Base-by-base conservation (phyloP, 768 basidiomycete genomes). In the Lyophyllum decastes region DNA sequence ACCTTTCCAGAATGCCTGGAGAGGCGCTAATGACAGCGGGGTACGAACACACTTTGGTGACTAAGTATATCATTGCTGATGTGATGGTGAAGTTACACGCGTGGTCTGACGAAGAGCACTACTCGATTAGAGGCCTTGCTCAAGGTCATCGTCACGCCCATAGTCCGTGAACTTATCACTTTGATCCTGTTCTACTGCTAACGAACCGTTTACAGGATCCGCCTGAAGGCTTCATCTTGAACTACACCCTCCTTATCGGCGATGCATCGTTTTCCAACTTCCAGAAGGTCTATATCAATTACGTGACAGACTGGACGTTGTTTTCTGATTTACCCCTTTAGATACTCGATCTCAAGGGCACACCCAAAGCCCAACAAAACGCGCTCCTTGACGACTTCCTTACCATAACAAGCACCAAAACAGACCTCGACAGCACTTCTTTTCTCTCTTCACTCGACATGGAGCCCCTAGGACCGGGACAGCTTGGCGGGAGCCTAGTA, bases 191-290 rank as follows among this genome's bases (percentile, higher is more conserved):
- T 3, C 14, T n/a, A 34, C n/a, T 27, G 2, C 25, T 14, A 34
- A 54, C 25, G 45, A 54, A 49, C 46, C 14, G 33, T 41, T 24
- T 58, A 0, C 52, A 96, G 89, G 92, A 95, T 66, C 95, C 96
- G 16, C 78, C 92, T 1, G 94, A 96, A 70, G 93, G 90, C 2
- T 98, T 99, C 68, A 92, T 98, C 59, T 80, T 95, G 54, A 98
- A 98, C 67, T 99, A 98, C 68, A 95, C 93, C 8, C 81, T 98
- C 24, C 81, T 98, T 55, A 92, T 99, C 60, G 93, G 93, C 22
- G 96, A 98, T 72, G 88, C 90, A 5, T 95, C 95, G 2, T 95
- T 95, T 72, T 90, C 89, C 27, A 98, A 98, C 73, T 99, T 99
- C 78, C 97, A 98, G 78, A 99, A 99, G 86, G 94, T 90, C 33